Percentiles rank a stretch among this genome's conserved stretches.
Evolutionary conservation across 148 eudicot species (phyloP).

Genomic region (Amaranthus hypochondriacus): DNA sequence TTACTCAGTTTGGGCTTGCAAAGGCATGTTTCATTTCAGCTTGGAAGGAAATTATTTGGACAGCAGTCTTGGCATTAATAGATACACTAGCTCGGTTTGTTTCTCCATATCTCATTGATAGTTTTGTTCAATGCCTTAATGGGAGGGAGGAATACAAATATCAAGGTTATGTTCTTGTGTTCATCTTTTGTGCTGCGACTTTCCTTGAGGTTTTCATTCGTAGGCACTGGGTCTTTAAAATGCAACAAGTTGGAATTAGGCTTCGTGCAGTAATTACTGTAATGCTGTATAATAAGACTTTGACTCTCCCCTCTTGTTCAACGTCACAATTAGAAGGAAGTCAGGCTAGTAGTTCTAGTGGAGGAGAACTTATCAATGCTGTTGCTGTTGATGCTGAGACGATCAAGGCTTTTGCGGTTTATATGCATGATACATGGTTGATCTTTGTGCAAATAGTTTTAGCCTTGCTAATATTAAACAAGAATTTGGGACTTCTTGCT

Average conservation of each 20-base stretch:
- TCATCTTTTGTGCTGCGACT: not conserved
- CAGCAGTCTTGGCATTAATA: conserved; percentile 1
- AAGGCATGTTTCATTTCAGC: conserved; percentile 5
- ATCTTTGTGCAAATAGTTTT: conserved; percentile 9
- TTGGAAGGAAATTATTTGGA: conserved; percentile 17
- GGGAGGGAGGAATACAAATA: not conserved
- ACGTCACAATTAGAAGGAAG: not conserved
- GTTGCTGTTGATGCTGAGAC: conserved; percentile 20
- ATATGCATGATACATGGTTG: conserved; percentile 19
- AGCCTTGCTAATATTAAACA: conserved; percentile 14
- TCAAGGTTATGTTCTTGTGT: conserved; percentile 7
- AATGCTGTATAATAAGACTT: conserved; percentile 12
- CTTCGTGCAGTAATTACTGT: conserved; percentile 10
- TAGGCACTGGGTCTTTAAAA: not conserved
- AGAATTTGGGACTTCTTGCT: conserved; percentile 12
- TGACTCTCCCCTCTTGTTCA: conserved; percentile 12
- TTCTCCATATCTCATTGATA: conserved; percentile 18
- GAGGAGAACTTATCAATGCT: conserved; percentile 18
- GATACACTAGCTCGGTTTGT: conserved; percentile 7
- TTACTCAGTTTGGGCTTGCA: not conserved
- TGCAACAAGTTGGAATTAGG: conserved; percentile 19
- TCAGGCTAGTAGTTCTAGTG: not conserved
- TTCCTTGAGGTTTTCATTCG: not conserved
- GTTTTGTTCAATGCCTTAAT: conserved; percentile 17
- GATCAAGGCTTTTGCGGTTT: not conserved